A percentile compares a stretch with the other conserved stretches of the same genome.
These are phyloP conservation scores for Clathrospora elynae DNA, from an alignment of 2,329 filamentous ascomycete species.

Conservation along the genomic window DNA sequence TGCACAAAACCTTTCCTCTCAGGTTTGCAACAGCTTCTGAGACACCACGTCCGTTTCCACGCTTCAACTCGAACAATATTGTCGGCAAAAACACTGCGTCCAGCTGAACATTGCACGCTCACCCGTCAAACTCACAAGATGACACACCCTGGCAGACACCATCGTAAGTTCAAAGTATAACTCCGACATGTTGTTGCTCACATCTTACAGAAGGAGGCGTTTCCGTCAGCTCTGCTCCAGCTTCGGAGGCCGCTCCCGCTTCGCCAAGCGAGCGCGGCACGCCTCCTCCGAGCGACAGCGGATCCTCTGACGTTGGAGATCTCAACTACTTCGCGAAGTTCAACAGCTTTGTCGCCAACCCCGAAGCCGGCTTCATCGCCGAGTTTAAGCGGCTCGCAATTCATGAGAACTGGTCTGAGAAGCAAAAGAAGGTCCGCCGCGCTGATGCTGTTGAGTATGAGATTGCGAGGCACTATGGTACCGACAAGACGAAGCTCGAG, in stretches of 20 bases:
- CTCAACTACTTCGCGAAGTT: constrained; percentile 5
- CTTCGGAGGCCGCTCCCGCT: not conserved
- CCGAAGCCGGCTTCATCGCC: constrained; percentile 9
- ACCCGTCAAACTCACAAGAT: not conserved
- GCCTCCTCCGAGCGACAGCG: constrained; percentile 2
- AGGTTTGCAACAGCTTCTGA: no score
- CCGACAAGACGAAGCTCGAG: constrained; percentile 16
- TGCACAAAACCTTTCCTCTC: no score
- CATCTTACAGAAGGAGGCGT: constrained; percentile 4
- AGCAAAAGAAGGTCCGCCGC: constrained; percentile 7
- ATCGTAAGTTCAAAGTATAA: constrained; percentile 1
- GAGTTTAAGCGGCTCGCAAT: constrained; percentile 24
- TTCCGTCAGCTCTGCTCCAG: not conserved
- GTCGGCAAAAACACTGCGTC: no score
- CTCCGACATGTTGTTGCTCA: not conserved
- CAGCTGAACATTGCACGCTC: no score
- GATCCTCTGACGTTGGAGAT: not conserved
- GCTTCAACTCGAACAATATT: no score
- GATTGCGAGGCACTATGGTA: constrained; percentile 18
- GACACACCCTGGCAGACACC: not conserved
- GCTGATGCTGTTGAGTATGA: constrained; percentile 16
- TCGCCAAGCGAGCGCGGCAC: constrained; percentile 3
- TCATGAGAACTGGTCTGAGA: constrained; percentile 18
- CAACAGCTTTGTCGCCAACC: constrained; percentile 17
- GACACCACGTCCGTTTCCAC: no score